Evolutionary conservation across 208 protist genomes (phyloP), one percentile per base, ranked within the genome.

Genomic region (Trypanosoma theileri): DNA sequence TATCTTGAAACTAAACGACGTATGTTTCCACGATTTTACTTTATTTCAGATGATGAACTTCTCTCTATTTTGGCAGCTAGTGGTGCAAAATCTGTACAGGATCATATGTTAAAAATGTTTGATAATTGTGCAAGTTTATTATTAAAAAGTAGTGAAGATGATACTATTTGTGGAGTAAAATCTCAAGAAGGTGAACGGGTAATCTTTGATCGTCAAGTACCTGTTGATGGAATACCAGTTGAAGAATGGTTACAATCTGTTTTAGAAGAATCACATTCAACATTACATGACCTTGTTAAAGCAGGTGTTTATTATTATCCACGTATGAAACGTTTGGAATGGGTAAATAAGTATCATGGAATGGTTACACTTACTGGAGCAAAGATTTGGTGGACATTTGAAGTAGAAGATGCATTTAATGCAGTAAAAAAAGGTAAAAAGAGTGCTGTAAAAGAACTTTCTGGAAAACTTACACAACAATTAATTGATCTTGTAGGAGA

Each of bases 331-430:
- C 89, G 98, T 7, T 74, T 97, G 44, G 85, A 97, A 51, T 99
- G 98, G 98, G 94, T 99, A 48, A 76, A 94, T 58, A 75, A 96
- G 61, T 93, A 96, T 71, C 95, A 98, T 57, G 98, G 97, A 21
- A 98, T 99, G 98, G 86, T 98, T 24, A 90, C 85, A 10, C 83
- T 99, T 31, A 96, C 94, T 16, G 98, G 94, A 16, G 89, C 88
- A n/a, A 98, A 99, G 81, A 95, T 99, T 62, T 99, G 98, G 95
- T 99, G 98, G 98, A 99, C 98, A 26, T 99, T 92, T 79, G 89
- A 99, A 70, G 95, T 99, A 14, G 96, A 99, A 71, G 91, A 99
- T 77, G 90, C 89, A 41, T 99, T 99, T 76, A 66, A 79, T 54
- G 76, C 92, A 58, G 73, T 98, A 8, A 84, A 85, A 59, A 93